Evolutionary conservation across 257 asterid species (phyloP), one percentile per base, ranked within the genome.

Genomic region (Fraxinus pennsylvanica): DNA sequence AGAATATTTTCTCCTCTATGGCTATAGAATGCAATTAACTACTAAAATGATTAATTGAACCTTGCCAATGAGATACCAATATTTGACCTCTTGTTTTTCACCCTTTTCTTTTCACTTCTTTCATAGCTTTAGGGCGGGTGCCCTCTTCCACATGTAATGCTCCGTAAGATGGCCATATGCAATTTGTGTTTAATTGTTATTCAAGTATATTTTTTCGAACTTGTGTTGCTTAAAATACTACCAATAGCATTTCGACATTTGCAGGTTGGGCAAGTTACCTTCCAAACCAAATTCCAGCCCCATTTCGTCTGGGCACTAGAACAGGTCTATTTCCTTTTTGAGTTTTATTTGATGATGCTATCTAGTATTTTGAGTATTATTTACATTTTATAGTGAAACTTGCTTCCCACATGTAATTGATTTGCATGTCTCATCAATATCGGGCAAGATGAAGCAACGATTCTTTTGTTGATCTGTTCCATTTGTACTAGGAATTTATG

Each of bases 291-390:
- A 73, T 92, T 93, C 83, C 98, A 81, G 89, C 89, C 91, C 29
- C 89, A 88, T 86, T 97, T 96, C 50, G 83, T 96, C 74, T 92
- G 99, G 99, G 83, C 94, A 80, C 94, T 93, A 63, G 97, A 92
- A 76, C 96, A 96, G 97, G 98, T 96, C 21, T 59, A 68, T 75
- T 73, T 72, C 70, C 32, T 22, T 72, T 7, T 27, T 30, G 43
- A 33, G 36, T 79, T 77, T 63, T 12, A 22, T 35, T 15, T 80
- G 21, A 52, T 68, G 36, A 59, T 8, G 30, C 25, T 21, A 12
- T 52, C 63, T 12, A 32, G 38, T 59, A 30, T 19, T 47, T 35
- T 39, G 50, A 75, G 57, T 75, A 25, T 30, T 3, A 22, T 68
- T 22, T 9, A 21, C 27, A 1, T 59, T 54, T 76, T 17, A n/a